A percentile compares a stretch with the other conserved stretches of the same genome.
Evolutionary conservation across 2,329 filamentous ascomycete species (phyloP).

Genomic region (Botrytis hyacinthi): DNA sequence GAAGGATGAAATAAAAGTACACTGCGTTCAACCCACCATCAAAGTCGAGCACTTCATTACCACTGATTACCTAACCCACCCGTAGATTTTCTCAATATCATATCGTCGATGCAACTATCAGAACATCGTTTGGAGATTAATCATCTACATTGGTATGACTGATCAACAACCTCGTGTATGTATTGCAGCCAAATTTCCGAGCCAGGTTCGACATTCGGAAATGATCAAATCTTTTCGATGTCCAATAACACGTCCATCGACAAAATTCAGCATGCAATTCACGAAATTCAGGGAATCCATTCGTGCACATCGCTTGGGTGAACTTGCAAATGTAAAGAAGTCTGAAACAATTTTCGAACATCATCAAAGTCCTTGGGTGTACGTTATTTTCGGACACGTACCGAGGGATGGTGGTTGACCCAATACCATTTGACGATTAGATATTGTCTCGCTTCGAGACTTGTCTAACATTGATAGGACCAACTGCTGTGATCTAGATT

Average conservation of each 20-base stretch:
- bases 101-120: neutral
- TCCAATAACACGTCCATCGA: neutral
- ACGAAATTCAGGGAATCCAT: neutral
- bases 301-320: neutral
- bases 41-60: neutral
- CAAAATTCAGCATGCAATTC: neutral
- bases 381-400: conserved; percentile 12
- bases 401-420: conserved; percentile 4
- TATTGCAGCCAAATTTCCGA: neutral
- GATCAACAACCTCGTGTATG: conserved; percentile 8
- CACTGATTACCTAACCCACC: neutral
- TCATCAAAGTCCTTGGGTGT: conserved; percentile 2
- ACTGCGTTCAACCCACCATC: neutral
- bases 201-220: neutral
- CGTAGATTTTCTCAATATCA: neutral
- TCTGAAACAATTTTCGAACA: neutral
- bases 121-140: neutral
- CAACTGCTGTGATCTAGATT: conserved; percentile 1
- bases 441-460: conserved; percentile 15
- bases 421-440: conserved; percentile 12
- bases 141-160: neutral
- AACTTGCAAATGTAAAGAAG: neutral
- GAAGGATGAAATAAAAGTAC: neutral
- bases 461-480: conserved; percentile 22
- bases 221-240: neutral